Evolutionary conservation across 768 basidiomycete genomes (phyloP).

Genomic region (Mycena galericulata): DNA sequence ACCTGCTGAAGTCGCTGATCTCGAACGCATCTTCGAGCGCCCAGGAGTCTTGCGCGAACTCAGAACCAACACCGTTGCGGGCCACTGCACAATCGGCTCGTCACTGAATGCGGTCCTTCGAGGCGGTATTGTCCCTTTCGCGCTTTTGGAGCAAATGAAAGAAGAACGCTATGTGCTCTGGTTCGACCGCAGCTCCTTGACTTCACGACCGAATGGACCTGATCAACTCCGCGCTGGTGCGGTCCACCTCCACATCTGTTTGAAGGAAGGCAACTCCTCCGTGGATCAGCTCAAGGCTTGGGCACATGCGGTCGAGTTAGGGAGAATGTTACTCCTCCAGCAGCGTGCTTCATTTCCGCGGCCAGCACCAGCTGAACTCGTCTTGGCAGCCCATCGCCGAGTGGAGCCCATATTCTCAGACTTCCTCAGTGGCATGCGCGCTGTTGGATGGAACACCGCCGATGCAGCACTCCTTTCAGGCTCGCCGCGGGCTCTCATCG

Average conservation of each 20-base stretch:
- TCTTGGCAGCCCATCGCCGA: conserved; percentile 37
- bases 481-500: conserved; percentile 22
- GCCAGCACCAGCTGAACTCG: conserved; percentile 22
- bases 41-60: conserved; percentile 55
- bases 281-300: conserved; percentile 70
- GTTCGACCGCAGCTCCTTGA: conserved; percentile 52
- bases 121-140: conserved; percentile 38
- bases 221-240: conserved; percentile 28
- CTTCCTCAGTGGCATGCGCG: conserved; percentile 42
- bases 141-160: conserved; percentile 54
- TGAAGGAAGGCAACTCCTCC: conserved; percentile 62
- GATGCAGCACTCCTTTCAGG: conserved; percentile 43
- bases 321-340: conserved; percentile 37
- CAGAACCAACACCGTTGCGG: conserved; percentile 49
- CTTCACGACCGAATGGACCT: conserved; percentile 19
- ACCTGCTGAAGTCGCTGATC: conserved; percentile 53
- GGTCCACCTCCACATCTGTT: conserved; percentile 55
- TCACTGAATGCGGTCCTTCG: conserved; percentile 52
- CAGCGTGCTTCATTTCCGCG: conserved; percentile 19
- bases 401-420: conserved; percentile 35
- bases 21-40: conserved; percentile 59
- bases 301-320: conserved; percentile 57
- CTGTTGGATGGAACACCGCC: conserved; percentile 54
- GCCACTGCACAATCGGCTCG: conserved; percentile 64
- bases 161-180: conserved; percentile 67